phyloP scores from a whole-genome alignment of 1,139 yeast species.

The Protomyces inundatus region DNA sequence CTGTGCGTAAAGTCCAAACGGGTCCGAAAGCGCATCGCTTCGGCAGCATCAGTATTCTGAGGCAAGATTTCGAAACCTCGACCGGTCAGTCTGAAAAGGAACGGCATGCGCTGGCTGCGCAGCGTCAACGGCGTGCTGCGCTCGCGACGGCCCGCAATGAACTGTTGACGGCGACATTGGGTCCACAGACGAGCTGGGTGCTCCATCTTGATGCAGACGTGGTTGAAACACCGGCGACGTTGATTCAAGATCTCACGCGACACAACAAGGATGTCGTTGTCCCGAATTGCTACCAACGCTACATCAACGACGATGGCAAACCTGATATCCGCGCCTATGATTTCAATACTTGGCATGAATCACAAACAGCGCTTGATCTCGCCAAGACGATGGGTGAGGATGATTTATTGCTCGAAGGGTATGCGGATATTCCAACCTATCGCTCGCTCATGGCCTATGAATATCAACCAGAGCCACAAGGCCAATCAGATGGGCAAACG shows the following conservation, averaged over 20 bases:
- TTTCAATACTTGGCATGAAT: slow-evolving; percentile 93
- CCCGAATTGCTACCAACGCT: slow-evolving; percentile 90
- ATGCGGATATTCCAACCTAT: slow-evolving; percentile 85
- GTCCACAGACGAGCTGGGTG: slow-evolving; percentile 89
- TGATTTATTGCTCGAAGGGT: slow-evolving; percentile 86
- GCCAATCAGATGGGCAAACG: slow-evolving; percentile 50
- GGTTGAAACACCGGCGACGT: slow-evolving; percentile 73
- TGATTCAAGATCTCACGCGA: slow-evolving; percentile 79
- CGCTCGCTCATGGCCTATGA: slow-evolving; percentile 93
- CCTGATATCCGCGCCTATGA: slow-evolving; percentile 81
- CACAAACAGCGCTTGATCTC: slow-evolving; percentile 72
- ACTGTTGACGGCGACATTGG: slow-evolving; percentile 76
- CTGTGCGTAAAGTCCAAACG: slow-evolving; percentile 63
- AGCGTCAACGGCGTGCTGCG: slow-evolving; percentile 77
- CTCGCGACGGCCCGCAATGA: slow-evolving; percentile 96
- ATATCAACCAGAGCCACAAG: slow-evolving; percentile 39
- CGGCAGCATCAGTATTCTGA: slow-evolving; percentile 73
- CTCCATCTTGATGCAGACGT: slow-evolving; percentile 94
- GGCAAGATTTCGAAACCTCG: slow-evolving; percentile 77
- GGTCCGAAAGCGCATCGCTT: slow-evolving; percentile 56
- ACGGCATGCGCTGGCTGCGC: slow-evolving; percentile 52
- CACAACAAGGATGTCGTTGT: slow-evolving; percentile 83
- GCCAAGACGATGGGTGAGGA: slow-evolving; percentile 72
- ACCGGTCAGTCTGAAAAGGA: slow-evolving; percentile 52
- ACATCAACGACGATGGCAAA: slow-evolving; percentile 48